Evolutionary conservation across 768 basidiomycete genomes (phyloP), one percentile per base, ranked within the genome.

Genomic region (Xerocomellus chrysenteron): DNA sequence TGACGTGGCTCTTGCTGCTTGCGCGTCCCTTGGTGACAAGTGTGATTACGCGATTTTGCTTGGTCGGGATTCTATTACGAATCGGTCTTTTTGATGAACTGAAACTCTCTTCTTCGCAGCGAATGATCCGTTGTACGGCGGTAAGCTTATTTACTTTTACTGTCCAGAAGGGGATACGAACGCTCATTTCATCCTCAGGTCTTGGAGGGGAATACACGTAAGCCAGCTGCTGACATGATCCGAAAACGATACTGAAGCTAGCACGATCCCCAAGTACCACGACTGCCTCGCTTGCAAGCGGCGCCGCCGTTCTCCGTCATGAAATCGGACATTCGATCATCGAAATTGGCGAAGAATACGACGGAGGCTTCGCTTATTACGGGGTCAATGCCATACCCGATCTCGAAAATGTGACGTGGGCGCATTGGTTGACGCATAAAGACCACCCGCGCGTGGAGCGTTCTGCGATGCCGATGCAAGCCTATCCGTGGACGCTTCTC

Each of bases 271-370:
- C 14, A 32, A 90, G 90, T 4, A 86, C 88, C 5, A 83, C 88
- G 53, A 92, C 90, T 11, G 82, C 89, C 2, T 92, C 90, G 1
- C 69, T 82, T 19, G 77, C 83, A 13, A 92, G 91, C 52, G 89
- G 90, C 0, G 81, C 88, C 17, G 78, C 88, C 19, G 87, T 91
- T 7, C 78, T 92, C 32, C 81, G 88, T 7, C 90, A 90, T 63
- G 90, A 91, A 69, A 81, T 91, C 1, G 90, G 90, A 0, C 90
- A 92, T 71, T 89, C 87, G 24, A 82, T 91, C 47, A 88, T 91
- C 61, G 74, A 82, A 8, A 85, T 90, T 19, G 90, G 90, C 5
- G 90, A 92, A 71, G 90, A 91, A 72, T 91, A 92, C 65, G 90
- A 92, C 60, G 90, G 89, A 13, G 90, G 88, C 5, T 83, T 71